phyloP scores from a whole-genome alignment of 2,329 filamentous ascomycete species.

The Fusarium tuaranense region DNA sequence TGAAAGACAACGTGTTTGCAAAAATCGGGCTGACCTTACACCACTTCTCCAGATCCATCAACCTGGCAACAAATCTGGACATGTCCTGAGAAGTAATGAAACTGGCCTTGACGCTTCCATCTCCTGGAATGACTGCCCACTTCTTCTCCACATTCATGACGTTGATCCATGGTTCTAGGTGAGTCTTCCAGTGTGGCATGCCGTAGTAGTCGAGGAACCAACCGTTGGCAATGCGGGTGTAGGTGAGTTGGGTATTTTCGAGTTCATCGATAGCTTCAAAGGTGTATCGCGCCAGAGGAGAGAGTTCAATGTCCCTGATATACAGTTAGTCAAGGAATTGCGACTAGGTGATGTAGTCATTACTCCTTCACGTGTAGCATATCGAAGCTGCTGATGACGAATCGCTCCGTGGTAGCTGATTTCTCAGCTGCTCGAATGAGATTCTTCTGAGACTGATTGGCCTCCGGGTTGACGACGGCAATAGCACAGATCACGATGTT shows the following conservation, averaged over 20 bases:
- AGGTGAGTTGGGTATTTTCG: constrained; percentile 10
- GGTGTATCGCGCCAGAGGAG: constrained; percentile 33
- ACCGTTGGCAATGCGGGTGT: constrained; percentile 37
- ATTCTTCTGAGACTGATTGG: constrained; percentile 33
- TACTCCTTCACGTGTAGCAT: constrained; percentile 38
- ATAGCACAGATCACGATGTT: constrained; percentile 37
- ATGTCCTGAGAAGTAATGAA: constrained; percentile 42
- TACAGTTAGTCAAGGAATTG: neutral
- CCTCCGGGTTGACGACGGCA: constrained; percentile 23
- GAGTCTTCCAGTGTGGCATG: constrained; percentile 34
- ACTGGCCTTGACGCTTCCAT: constrained; percentile 21
- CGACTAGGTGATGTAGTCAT: too few relatives aligned
- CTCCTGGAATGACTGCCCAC: constrained; percentile 34
- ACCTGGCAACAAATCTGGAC: constrained; percentile 19
- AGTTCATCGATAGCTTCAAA: constrained; percentile 38
- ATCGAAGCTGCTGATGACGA: constrained; percentile 39
- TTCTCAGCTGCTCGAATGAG: constrained; percentile 28
- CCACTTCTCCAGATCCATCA: constrained; percentile 35
- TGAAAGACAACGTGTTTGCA: constrained; percentile 23
- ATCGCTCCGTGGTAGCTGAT: constrained; percentile 18
- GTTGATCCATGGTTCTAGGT: constrained; percentile 41
- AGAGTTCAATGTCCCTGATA: constrained; percentile 30
- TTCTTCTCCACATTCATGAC: constrained; percentile 39
- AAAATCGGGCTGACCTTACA: constrained; percentile 16
- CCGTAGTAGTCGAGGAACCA: constrained; percentile 46